Evolutionary conservation across 2,329 filamentous ascomycete genomes (phyloP).

Genomic region (Curvularia sp.): DNA sequence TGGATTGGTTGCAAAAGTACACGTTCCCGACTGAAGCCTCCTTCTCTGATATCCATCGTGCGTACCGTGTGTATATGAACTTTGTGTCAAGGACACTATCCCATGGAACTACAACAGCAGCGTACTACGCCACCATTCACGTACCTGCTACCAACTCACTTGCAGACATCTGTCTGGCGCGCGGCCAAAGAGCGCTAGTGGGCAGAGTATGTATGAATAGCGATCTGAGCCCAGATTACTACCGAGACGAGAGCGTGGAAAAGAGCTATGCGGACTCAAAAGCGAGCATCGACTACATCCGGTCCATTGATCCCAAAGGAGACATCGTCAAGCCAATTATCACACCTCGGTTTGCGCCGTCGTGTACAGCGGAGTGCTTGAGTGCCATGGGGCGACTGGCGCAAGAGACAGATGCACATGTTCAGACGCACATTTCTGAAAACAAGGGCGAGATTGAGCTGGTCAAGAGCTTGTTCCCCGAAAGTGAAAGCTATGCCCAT

Average conservation of each 20-base stretch:
- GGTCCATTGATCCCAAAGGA: conserved; percentile 67
- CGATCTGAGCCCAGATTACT: conserved; percentile 74
- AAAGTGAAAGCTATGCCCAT: conserved; percentile 67
- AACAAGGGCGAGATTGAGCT: conserved; percentile 76
- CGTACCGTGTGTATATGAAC: conserved; percentile 75
- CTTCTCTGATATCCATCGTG: conserved; percentile 66
- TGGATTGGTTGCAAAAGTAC: conserved; percentile 93
- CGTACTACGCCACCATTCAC: conserved; percentile 93
- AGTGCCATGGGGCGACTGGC: conserved; percentile 69
- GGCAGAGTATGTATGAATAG: conserved; percentile 94
- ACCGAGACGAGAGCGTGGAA: conserved; percentile 73
- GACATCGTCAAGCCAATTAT: conserved; percentile 78
- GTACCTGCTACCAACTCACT: conserved; percentile 90
- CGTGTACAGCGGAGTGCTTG: conserved; percentile 64
- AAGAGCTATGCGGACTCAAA: conserved; percentile 62
- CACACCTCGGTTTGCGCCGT: conserved; percentile 70
- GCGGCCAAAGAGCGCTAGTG: conserved; percentile 88
- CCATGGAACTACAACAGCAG: conserved; percentile 89
- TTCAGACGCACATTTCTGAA: conserved; percentile 92
- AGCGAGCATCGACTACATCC: conserved; percentile 64
- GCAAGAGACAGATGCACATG: conserved; percentile 66
- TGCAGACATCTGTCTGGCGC: conserved; percentile 77
- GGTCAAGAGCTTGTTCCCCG: conserved; percentile 74
- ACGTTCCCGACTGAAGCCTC: conserved; percentile 92
- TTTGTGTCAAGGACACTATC: conserved; percentile 81